A percentile compares a stretch with the other conserved stretches of the same genome.
Conservation (phyloP, 163 green algal genomes). For the Coccomyxa subellipsoidea region DNA sequence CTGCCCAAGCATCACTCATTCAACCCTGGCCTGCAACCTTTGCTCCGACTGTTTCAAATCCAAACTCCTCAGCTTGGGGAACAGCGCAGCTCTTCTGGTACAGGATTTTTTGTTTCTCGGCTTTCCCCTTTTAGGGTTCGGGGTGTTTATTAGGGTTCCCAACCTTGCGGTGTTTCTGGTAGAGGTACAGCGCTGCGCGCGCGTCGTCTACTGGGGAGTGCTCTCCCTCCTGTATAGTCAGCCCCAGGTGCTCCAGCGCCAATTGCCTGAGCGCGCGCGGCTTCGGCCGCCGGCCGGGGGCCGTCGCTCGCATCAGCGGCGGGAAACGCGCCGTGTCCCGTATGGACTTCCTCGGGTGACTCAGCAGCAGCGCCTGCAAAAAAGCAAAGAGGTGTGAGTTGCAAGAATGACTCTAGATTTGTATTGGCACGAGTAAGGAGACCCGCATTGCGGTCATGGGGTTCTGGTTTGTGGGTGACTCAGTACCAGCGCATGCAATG, state of each 20-base stretch:
- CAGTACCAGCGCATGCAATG: too few species aligned
- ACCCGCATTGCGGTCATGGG: too few species aligned
- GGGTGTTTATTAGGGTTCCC: too few species aligned
- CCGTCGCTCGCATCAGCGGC: slow-evolving; percentile 60
- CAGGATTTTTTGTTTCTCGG: too few species aligned
- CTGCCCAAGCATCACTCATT: too few species aligned
- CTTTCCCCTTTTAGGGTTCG: too few species aligned
- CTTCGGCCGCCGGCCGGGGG: slow-evolving; percentile 39
- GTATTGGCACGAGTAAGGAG: too few species aligned
- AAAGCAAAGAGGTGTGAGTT: too few species aligned
- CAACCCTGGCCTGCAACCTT: too few species aligned
- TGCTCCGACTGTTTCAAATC: too few species aligned
- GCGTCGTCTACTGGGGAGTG: slow-evolving; percentile 90
- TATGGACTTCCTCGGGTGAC: slow-evolving; percentile 58
- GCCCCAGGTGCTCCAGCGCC: slow-evolving; percentile 62
- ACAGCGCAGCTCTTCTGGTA: neutral
- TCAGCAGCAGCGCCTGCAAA: slow-evolving; percentile 57
- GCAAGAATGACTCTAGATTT: too few species aligned
- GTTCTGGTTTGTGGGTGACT: too few species aligned
- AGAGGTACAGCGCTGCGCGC: slow-evolving; percentile 83
- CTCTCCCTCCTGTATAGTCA: slow-evolving; percentile 81
- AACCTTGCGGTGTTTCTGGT: slow-evolving; percentile 72
- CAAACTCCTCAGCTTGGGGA: neutral
- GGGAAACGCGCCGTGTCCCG: slow-evolving; percentile 78
- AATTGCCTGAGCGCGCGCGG: slow-evolving; percentile 61